Conservation (phyloP, 768 basidiomycete genomes). For the Phlebiopsis gigantea region DNA sequence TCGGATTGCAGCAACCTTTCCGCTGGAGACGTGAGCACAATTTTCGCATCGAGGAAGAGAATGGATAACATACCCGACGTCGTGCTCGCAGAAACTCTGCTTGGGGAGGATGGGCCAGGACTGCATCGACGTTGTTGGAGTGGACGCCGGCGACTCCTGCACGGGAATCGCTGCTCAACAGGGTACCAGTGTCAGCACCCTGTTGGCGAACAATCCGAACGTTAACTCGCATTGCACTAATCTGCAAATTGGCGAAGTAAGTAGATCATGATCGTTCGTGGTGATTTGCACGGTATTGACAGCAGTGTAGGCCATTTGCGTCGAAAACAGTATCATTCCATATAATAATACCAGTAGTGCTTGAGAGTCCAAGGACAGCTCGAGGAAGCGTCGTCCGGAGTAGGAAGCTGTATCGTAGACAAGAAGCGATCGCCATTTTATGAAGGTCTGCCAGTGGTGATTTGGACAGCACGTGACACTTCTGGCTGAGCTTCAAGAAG, state of each 20-base stretch:
- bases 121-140: conserved; percentile 46
- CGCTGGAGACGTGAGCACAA: conserved; percentile 39
- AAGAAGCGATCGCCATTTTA: too few relatives aligned
- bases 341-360: too few relatives aligned
- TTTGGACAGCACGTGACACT: too few relatives aligned
- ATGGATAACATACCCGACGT: neutral
- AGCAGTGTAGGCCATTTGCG: too few relatives aligned
- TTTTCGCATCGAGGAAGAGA: neutral
- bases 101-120: conserved; percentile 53
- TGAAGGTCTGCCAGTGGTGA: too few relatives aligned
- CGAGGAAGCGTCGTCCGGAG: too few relatives aligned
- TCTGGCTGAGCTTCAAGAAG: too few relatives aligned
- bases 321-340: too few relatives aligned
- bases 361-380: too few relatives aligned
- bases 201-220: conserved; percentile 63
- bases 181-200: conserved; percentile 38
- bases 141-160: conserved; percentile 49
- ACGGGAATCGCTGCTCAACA: conserved; percentile 32
- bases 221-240: conserved; percentile 46
- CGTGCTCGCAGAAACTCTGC: conserved; percentile 38
- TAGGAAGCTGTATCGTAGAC: too few relatives aligned
- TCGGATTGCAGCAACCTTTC: conserved; percentile 51
- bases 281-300: too few relatives aligned
- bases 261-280: too few relatives aligned
- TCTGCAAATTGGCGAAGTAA: conserved; percentile 56